Base-by-base conservation (phyloP, 345 rosid genomes). In the Sonneratia caseolaris region DNA sequence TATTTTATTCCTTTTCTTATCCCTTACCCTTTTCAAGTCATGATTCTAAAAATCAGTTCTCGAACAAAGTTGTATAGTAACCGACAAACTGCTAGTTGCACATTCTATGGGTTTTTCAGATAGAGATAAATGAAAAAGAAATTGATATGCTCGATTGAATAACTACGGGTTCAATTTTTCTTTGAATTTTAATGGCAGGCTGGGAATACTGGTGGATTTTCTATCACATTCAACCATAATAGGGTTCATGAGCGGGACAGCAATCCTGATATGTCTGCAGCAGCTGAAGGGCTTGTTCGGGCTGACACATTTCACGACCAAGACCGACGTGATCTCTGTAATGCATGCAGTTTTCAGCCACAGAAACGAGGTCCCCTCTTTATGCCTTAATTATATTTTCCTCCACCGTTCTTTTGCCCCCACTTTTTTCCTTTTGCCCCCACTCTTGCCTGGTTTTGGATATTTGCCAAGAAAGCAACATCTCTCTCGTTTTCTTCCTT, bases 241-340 rank as follows among this genome's bases (percentile, higher is more conserved):
- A 4, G 98, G 98, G 35, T 91, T 94, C 87, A 91, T 94, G 96
- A 88, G 88, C 36, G 97, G 97, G 51, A 91, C 97, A 1, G 97
- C 98, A 1, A 74, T 84, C 4, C 77, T 94, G 10, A 91, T 94
- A 37, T 83, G 82, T 66, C 82, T 91, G 24, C 97, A 94, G 75
- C 98, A 94, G 74, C 73, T 94, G 73, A 94, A 89, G 77, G 96
- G 96, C 70, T 32, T 91, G n/a, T 74, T 94, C 40, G 98, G 98
- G 19, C 36, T 94, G 77, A 69, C 19, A 0, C 87, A 87, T 69
- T 91, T 94, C 75, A 91, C 97, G 15, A 76, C 76, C 21, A 78
- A 83, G 47, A 94, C 97, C 5, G 98, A 94, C 72, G 88, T 88
- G 3, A 77, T 91, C 37, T 80, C 88, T 3, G 98, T 94, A 35